phyloP scores from a whole-genome alignment of 2,329 filamentous ascomycete species.

The Sarocladium brachiariae region DNA sequence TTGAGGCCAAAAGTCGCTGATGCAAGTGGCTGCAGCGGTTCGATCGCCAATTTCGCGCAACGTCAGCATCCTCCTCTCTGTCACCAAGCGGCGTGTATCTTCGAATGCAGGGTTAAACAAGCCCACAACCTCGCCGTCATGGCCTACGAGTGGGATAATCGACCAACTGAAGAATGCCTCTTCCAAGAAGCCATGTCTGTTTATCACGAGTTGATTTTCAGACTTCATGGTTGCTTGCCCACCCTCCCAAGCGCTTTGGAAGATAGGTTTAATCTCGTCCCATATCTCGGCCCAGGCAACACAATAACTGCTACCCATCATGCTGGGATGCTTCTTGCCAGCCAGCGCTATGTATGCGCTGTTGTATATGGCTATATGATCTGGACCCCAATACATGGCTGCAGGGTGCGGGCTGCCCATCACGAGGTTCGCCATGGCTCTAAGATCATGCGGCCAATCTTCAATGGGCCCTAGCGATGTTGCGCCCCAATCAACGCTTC shows the following conservation, averaged over 20 bases:
- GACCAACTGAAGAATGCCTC: constrained; percentile 82
- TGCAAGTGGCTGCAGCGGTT: constrained; percentile 63
- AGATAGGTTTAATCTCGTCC: constrained; percentile 61
- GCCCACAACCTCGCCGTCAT: constrained; percentile 66
- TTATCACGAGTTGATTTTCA: constrained; percentile 69
- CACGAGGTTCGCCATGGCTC: constrained; percentile 73
- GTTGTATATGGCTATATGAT: constrained; percentile 64
- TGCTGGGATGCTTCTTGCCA: constrained; percentile 65
- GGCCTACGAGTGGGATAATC: constrained; percentile 69
- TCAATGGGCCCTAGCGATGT: constrained; percentile 72
- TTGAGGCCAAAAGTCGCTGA: constrained; percentile 67
- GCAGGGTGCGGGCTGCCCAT: constrained; percentile 72
- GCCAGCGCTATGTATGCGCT: constrained; percentile 65
- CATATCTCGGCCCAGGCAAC: constrained; percentile 70
- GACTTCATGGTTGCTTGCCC: constrained; percentile 81
- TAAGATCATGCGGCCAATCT: constrained; percentile 62
- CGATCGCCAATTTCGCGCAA: constrained; percentile 71
- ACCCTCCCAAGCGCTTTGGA: constrained; percentile 58
- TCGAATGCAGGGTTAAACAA: constrained; percentile 78
- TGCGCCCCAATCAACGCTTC: constrained; percentile 64
- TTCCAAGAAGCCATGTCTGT: constrained; percentile 62
- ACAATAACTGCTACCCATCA: constrained; percentile 68
- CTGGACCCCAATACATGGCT: constrained; percentile 72
- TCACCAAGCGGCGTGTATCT: constrained; percentile 71
- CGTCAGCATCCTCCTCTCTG: constrained; percentile 72